Evolutionary conservation across 192 early-diverging fungal species (phyloP).

Genomic region (Nowakowskiella sp.): DNA sequence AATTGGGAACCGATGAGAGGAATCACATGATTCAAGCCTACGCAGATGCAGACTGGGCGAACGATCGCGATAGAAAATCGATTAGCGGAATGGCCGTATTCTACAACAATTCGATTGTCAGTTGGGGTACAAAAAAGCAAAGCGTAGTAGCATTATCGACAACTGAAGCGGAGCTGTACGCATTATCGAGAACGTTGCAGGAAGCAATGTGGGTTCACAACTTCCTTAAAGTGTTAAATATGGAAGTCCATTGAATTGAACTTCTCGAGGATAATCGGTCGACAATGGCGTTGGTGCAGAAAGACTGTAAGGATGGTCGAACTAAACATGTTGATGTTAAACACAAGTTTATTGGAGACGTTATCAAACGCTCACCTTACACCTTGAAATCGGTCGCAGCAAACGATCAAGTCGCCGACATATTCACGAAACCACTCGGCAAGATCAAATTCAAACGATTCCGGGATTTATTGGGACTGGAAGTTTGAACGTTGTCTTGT

Average conservation of each 20-base stretch:
- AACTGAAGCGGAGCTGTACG: constrained; percentile 18
- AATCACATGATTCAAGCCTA: too few species aligned
- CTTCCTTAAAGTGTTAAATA: not conserved
- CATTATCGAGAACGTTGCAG: constrained; percentile 8
- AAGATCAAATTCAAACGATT: too few species aligned
- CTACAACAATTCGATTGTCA: constrained; percentile 1
- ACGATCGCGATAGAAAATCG: constrained; percentile 14
- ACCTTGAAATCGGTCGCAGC: too few species aligned
- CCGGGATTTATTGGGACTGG: too few species aligned
- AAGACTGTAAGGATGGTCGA: too few species aligned
- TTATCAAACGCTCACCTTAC: too few species aligned
- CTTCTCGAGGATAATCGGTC: constrained; percentile 14
- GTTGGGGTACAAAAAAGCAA: constrained; percentile 14
- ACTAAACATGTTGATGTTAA: too few species aligned
- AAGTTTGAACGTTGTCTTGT: too few species aligned
- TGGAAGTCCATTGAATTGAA: not conserved
- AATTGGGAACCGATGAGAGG: too few species aligned
- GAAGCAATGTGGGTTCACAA: constrained; percentile 11
- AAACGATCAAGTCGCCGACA: too few species aligned
- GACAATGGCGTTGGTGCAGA: constrained; percentile 11
- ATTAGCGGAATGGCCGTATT: constrained; percentile 14
- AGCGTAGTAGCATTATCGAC: constrained; percentile 15
- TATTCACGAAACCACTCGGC: too few species aligned
- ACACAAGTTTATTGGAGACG: too few species aligned
- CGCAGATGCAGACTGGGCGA: constrained; percentile 13